Percentiles rank a stretch among this genome's conserved stretches.
Conservation (phyloP, 73 alveolate species). For the Diophrys sp. region DNA sequence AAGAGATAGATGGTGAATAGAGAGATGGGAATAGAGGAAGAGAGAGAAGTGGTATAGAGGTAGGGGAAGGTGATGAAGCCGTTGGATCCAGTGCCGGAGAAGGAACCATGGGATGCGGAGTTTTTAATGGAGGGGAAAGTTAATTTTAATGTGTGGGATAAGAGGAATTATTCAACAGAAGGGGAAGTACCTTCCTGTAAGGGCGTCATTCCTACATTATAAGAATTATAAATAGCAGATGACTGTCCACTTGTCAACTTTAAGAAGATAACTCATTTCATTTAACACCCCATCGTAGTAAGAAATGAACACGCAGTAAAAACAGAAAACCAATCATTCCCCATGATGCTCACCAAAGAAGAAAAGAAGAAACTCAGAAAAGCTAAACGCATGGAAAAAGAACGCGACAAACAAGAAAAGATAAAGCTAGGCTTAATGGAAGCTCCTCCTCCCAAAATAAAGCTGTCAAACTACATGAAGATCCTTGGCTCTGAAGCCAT, state of each 20-base stretch:
- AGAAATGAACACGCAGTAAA: slow-evolving; percentile 63
- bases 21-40: slow-evolving; percentile 27
- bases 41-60: slow-evolving; percentile 16
- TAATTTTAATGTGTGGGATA: slow-evolving; percentile 31
- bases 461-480: slow-evolving; percentile 74
- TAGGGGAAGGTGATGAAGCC: slow-evolving; percentile 36
- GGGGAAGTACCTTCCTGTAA: background rate
- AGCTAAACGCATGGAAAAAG: slow-evolving; percentile 62
- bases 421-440: slow-evolving; percentile 76
- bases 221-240: background rate
- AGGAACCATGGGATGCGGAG: slow-evolving; percentile 89
- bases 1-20: background rate
- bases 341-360: slow-evolving; percentile 70
- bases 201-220: too few species aligned
- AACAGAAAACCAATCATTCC: slow-evolving; percentile 46
- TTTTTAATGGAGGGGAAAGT: slow-evolving; percentile 45
- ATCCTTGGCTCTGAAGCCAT: slow-evolving; percentile 80
- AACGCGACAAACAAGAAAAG: slow-evolving; percentile 83
- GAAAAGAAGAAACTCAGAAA: slow-evolving; percentile 80
- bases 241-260: slow-evolving; percentile 5
- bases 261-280: slow-evolving; percentile 68
- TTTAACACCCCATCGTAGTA: slow-evolving; percentile 77
- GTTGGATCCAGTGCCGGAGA: slow-evolving; percentile 83
- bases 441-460: slow-evolving; percentile 91
- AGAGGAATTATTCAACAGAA: background rate